Evolutionary conservation across 352 stramenopile genomes (phyloP), one percentile per base, ranked within the genome.

Genomic region (Globisporangium orthogonon): DNA sequence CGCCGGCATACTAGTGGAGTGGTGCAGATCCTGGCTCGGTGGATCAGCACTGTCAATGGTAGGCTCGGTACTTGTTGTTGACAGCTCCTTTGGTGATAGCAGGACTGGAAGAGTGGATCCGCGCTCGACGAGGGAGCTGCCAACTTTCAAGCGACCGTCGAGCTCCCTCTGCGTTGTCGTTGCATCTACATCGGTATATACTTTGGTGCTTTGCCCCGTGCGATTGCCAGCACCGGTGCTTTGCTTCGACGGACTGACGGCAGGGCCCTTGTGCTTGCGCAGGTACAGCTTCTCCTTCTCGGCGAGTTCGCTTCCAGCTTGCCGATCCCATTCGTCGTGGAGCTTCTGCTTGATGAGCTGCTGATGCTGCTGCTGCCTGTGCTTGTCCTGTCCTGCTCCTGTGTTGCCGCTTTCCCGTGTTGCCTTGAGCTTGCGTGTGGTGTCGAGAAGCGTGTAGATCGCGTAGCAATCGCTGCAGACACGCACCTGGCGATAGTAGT

Each of bases 391-490:
- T 56, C 58, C 69, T 54, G 62, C 60, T 37, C 59, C 70, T 33
- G 48, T 65, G 54, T 56, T 65, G 6, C 9, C 31, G 0, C 52
- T 61, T 2, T 61, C 60, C 5, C 51, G 37, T 7, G 61, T 56
- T 3, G 35, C 43, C 54, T 62, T 46, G 50, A 80, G 57, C 37
- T 76, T 63, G 2, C 91, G 68, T 2, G 84, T 78, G 28, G 80
- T 70, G 59, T 95, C 87, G 18, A 98, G 67, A 44, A 95, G 64
- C 30, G 72, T 65, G 73, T 98, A 97, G 30, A 97, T 76, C 62
- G 77, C 75, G 58, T 84, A 93, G 71, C 91, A 98, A 54, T 87
- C 70, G 15, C 35, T 33, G 54, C 91, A 97, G 10, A 98, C 89
- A 15, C 79, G 70, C 30, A 96, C 80, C 47, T 93, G 76, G 28